These are phyloP conservation scores for Papiliotrema flavescens DNA, from an alignment of 1,284 basidiomycete species.

Conservation along the genomic window DNA sequence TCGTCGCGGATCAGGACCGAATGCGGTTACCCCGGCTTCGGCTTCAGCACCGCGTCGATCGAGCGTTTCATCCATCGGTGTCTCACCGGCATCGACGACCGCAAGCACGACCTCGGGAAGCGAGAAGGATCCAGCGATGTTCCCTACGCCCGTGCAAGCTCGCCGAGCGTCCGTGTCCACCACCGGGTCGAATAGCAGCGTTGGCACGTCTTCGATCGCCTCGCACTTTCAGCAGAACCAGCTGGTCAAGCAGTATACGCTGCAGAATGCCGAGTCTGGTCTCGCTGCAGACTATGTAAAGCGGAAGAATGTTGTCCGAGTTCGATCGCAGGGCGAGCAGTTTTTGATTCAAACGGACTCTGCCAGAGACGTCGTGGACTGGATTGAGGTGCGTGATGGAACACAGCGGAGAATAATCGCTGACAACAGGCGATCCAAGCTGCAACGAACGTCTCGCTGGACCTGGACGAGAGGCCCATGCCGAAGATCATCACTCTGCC, in stretches of 20 bases:
- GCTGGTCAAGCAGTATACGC: conserved; percentile 63
- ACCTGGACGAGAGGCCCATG: conserved; percentile 86
- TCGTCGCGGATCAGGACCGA: conserved; percentile 2
- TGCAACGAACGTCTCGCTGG: conserved; percentile 85
- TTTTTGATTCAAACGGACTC: conserved; percentile 89
- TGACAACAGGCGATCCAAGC: conserved; percentile 72
- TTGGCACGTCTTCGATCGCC: conserved; percentile 18
- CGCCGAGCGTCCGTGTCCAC: conserved; percentile 11
- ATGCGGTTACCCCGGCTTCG: neutral
- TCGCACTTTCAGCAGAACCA: conserved; percentile 47
- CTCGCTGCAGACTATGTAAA: conserved; percentile 93
- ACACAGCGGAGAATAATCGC: neutral
- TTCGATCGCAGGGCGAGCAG: conserved; percentile 91
- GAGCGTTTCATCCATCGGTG: conserved; percentile 5
- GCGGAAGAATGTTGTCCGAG: conserved; percentile 89
- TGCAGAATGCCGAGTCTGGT: conserved; percentile 89
- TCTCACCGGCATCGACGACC: neutral
- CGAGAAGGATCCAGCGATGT: conserved; percentile 41
- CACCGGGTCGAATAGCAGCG: neutral
- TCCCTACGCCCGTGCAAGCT: conserved; percentile 14
- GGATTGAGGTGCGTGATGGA: conserved; percentile 76
- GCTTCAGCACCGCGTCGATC: neutral
- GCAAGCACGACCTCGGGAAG: conserved; percentile 6
- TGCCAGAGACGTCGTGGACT: conserved; percentile 81
- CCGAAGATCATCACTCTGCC: conserved; percentile 64